These are phyloP conservation scores for Protomyces pachydermus DNA, from an alignment of 1,139 yeast species.

Conservation along the genomic window DNA sequence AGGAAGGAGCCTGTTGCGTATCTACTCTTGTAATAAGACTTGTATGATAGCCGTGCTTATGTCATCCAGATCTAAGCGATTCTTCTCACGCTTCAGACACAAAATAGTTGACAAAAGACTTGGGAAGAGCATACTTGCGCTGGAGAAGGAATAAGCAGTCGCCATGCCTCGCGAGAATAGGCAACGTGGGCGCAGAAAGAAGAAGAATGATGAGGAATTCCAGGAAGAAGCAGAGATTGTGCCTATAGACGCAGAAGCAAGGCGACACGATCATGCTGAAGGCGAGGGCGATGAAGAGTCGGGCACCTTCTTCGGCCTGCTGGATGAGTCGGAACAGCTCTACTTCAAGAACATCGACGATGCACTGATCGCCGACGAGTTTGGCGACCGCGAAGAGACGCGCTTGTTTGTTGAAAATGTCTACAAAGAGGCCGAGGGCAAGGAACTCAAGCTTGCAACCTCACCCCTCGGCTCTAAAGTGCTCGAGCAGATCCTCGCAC, in stretches of 20 bases:
- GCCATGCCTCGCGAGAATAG: slow-evolving; percentile 23
- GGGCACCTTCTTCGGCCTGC: slow-evolving; percentile 25
- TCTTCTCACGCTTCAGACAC: not conserved
- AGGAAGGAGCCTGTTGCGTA: too few relatives aligned
- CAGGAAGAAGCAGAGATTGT: not conserved
- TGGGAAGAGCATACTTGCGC: not conserved
- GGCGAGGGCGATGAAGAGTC: not conserved
- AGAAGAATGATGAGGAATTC: slow-evolving; percentile 3
- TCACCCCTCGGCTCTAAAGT: slow-evolving; percentile 92
- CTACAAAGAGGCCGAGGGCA: slow-evolving; percentile 65
- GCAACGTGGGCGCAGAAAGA: slow-evolving; percentile 25
- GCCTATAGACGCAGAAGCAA: not conserved
- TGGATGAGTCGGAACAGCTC: slow-evolving; percentile 29
- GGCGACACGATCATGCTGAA: not conserved
- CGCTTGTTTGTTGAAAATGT: slow-evolving; percentile 27
- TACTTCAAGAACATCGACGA: slow-evolving; percentile 29
- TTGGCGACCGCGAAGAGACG: slow-evolving; percentile 20
- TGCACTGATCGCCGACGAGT: slow-evolving; percentile 25
- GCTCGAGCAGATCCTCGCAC: slow-evolving; percentile 75
- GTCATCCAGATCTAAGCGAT: too few relatives aligned
- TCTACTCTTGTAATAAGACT: too few relatives aligned
- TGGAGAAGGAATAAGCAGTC: not conserved
- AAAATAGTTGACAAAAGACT: not conserved
- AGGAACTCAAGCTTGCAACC: slow-evolving; percentile 85
- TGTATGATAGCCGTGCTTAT: too few relatives aligned